Conservation (phyloP, 306 rosid species). For the Citrullus colocynthis region DNA sequence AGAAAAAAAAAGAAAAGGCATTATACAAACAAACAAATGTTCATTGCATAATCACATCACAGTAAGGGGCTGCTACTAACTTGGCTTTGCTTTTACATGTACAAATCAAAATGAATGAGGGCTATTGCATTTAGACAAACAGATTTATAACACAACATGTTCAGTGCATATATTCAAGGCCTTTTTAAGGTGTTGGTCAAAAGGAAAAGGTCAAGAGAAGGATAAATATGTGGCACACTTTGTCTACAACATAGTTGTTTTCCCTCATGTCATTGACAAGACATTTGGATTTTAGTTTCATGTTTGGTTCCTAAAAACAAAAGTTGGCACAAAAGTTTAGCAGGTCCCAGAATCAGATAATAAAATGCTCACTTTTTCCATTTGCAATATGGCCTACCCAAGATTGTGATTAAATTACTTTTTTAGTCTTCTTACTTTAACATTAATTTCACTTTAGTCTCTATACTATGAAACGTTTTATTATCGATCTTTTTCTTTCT, state of each 20-base stretch:
- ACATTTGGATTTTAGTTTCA: slow-evolving; percentile 20
- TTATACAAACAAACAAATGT: slow-evolving; percentile 2
- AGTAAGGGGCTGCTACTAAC: neutral
- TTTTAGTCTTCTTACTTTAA: neutral
- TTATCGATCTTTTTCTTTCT: neutral
- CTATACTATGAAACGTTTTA: neutral
- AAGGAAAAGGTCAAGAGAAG: slow-evolving; percentile 9
- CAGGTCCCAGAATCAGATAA: slow-evolving; percentile 3
- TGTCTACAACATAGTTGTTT: slow-evolving; percentile 17
- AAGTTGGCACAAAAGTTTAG: neutral
- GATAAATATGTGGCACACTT: slow-evolving; percentile 7
- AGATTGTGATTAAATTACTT: neutral
- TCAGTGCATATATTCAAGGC: neutral
- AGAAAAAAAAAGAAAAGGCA: too few species aligned
- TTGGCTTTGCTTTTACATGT: neutral
- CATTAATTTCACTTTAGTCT: neutral
- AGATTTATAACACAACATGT: slow-evolving; percentile 6
- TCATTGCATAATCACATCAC: slow-evolving; percentile 3
- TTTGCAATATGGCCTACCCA: neutral
- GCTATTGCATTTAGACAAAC: slow-evolving; percentile 3
- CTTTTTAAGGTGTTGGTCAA: neutral
- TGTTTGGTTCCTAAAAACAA: slow-evolving; percentile 12
- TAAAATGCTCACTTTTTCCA: neutral
- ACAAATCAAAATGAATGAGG: neutral
- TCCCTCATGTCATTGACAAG: slow-evolving; percentile 13